Percentiles rank a stretch among this genome's conserved stretches.
These are phyloP conservation scores for Craspedostauros australis DNA, from an alignment of 108 stramenopile species.

Conservation along the genomic window DNA sequence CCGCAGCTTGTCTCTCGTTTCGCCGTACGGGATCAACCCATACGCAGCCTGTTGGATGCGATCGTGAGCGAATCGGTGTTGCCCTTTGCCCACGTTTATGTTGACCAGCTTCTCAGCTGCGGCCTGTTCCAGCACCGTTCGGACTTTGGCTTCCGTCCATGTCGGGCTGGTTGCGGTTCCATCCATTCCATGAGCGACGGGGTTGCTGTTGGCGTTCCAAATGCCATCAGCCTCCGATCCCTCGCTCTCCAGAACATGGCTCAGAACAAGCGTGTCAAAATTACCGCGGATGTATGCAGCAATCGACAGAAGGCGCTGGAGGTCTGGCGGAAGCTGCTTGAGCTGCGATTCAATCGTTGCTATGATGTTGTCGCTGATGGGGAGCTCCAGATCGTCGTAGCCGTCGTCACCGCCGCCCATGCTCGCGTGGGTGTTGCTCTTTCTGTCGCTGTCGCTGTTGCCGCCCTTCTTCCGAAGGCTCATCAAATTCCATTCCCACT, in stretches of 20 bases:
- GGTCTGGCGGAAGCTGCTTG: slow-evolving; percentile 18
- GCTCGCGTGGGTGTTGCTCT: too few species aligned
- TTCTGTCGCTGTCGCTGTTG: too few species aligned
- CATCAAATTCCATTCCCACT: slow-evolving; percentile 55
- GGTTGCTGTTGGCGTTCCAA: too few species aligned
- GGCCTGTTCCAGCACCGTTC: slow-evolving; percentile 14
- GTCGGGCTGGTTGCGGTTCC: too few species aligned
- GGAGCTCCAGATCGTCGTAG: neutral
- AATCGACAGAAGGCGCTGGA: slow-evolving; percentile 34
- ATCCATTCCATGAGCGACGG: too few species aligned
- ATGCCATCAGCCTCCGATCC: too few species aligned
- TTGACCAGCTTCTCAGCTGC: slow-evolving; percentile 13
- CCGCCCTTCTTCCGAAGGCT: too few species aligned
- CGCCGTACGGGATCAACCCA: slow-evolving; percentile 23
- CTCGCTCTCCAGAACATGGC: slow-evolving; percentile 10
- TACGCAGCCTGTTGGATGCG: slow-evolving; percentile 46
- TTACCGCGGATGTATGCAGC: slow-evolving; percentile 38
- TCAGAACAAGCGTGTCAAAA: slow-evolving; percentile 24
- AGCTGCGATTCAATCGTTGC: slow-evolving; percentile 34
- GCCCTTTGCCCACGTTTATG: slow-evolving; percentile 8
- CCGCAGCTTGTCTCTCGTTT: slow-evolving; percentile 27
- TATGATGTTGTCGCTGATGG: slow-evolving; percentile 20
- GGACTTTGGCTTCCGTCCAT: slow-evolving; percentile 9
- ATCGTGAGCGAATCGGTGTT: slow-evolving; percentile 46
- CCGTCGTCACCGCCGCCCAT: too few species aligned